Evolutionary conservation across 179 eudicot species (phyloP).

Genomic region (Beta macrorhiza): DNA sequence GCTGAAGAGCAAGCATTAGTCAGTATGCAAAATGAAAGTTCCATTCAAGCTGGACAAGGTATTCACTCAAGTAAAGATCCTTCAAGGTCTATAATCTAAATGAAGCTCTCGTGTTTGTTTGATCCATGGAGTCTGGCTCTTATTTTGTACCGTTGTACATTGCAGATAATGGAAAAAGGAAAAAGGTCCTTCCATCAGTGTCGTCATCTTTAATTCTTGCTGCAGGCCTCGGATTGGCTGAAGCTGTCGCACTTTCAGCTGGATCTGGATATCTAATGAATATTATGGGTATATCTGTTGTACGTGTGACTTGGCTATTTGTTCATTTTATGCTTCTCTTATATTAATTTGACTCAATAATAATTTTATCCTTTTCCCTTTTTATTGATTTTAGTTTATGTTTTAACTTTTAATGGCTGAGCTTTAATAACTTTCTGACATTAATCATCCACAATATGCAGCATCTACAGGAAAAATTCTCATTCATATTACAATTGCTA

Average conservation of each 20-base stretch:
- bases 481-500: not conserved
- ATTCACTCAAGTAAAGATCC: conserved; percentile 22
- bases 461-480: not conserved
- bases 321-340: conserved; percentile 1
- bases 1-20: conserved; percentile 81
- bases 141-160: not conserved
- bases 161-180: conserved; percentile 30
- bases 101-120: conserved; percentile 14
- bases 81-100: not conserved
- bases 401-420: not conserved
- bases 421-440: not conserved
- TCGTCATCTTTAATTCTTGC: conserved; percentile 64
- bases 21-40: conserved; percentile 27
- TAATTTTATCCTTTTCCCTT: not conserved
- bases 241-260: conserved; percentile 64
- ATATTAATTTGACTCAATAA: not conserved
- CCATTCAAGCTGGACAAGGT: conserved; percentile 41
- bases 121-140: not conserved
- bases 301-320: conserved; percentile 51
- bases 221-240: conserved; percentile 57
- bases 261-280: conserved; percentile 67
- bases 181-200: conserved; percentile 60
- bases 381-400: not conserved
- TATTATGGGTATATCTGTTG: conserved; percentile 78
- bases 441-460: not conserved